Percentiles rank a stretch among this genome's conserved stretches.
phyloP scores from a whole-genome alignment of 129 eudicot species.

The Pittosporum tobira region DNA sequence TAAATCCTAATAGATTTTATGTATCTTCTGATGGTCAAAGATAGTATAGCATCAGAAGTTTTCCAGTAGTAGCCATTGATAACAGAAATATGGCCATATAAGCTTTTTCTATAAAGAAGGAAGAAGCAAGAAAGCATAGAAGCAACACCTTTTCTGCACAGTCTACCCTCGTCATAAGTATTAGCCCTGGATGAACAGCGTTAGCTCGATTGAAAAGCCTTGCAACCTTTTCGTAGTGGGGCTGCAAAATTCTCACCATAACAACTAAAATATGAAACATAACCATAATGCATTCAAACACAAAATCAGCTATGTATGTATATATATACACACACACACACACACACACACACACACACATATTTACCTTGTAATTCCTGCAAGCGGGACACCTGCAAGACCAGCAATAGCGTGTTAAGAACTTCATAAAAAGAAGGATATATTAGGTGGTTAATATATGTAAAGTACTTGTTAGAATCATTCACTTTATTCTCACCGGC shows the following conservation, averaged over 20 bases:
- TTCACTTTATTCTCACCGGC: too few species aligned
- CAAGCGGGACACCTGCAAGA: slow-evolving; percentile 66
- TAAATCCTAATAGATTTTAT: too few species aligned
- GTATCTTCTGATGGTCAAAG: too few species aligned
- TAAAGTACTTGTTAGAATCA: too few species aligned
- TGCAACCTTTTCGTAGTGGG: slow-evolving; percentile 58
- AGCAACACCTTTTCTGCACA: slow-evolving; percentile 40
- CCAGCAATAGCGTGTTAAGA: background rate
- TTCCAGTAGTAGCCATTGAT: background rate
- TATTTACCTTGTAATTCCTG: slow-evolving; percentile 51
- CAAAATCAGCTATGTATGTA: too few species aligned
- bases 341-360: too few species aligned
- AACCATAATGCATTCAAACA: background rate
- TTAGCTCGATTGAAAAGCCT: slow-evolving; percentile 51
- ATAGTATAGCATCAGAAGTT: background rate
- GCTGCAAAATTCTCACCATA: slow-evolving; percentile 25
- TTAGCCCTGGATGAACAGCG: slow-evolving; percentile 52
- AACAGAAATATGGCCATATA: background rate
- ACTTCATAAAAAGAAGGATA: background rate
- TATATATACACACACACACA: too few species aligned
- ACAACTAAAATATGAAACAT: background rate
- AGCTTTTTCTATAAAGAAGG: background rate
- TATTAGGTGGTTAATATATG: too few species aligned
- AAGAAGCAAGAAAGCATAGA: slow-evolving; percentile 2
- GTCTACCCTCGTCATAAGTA: slow-evolving; percentile 55